Evolutionary conservation across 768 basidiomycete species (phyloP).

Genomic region (Boletus eberwhitei): DNA sequence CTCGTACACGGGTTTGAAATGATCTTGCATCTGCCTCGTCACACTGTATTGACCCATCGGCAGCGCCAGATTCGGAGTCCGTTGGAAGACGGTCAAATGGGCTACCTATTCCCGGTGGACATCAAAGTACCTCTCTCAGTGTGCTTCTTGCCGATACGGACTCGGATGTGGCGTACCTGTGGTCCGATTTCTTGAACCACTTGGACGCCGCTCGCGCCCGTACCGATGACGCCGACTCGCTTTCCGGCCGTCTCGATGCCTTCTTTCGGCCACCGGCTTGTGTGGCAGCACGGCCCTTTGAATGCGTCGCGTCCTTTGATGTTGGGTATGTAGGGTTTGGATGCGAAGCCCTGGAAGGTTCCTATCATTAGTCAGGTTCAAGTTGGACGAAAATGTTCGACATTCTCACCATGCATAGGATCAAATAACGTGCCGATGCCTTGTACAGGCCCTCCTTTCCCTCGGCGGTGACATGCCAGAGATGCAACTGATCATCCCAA

Average conservation of each 20-base stretch:
- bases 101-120: background rate
- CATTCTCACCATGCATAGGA: constrained; percentile 7
- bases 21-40: constrained; percentile 3
- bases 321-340: constrained; percentile 11
- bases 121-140: background rate
- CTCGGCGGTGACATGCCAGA: constrained; percentile 10
- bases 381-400: background rate
- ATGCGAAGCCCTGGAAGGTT: background rate
- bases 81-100: constrained; percentile 15
- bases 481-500: constrained; percentile 13
- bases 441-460: constrained; percentile 1
- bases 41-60: constrained; percentile 7
- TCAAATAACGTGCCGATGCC: constrained; percentile 2
- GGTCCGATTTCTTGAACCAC: constrained; percentile 12
- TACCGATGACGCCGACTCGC: constrained; percentile 13
- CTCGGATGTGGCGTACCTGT: background rate
- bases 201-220: constrained; percentile 14
- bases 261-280: constrained; percentile 10
- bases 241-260: constrained; percentile 6
- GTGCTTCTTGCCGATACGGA: background rate
- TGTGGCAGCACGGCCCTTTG: constrained; percentile 10
- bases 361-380: background rate
- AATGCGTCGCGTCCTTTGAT: constrained; percentile 11
- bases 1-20: constrained; percentile 12
- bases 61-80: constrained; percentile 12